Conservation (phyloP, 2,329 filamentous ascomycete genomes). For the Cadophora luteo-olivacea region DNA sequence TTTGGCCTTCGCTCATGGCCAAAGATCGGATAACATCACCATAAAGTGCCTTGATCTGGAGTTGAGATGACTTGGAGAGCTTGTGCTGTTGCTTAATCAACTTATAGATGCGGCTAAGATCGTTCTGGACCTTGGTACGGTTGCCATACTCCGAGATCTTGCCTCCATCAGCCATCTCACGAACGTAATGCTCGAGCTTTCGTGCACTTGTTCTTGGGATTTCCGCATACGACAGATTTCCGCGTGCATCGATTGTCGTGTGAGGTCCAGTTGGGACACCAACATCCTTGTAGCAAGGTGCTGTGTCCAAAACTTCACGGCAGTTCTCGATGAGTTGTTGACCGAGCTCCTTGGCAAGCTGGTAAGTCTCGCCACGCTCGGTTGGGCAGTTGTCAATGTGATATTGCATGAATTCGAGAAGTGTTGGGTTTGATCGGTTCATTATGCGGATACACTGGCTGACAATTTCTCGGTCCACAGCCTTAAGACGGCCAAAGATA, state of each 20-base stretch:
- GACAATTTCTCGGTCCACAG: slow-evolving; percentile 95
- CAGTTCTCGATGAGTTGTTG: slow-evolving; percentile 97
- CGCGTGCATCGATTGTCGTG: slow-evolving; percentile 89
- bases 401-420: slow-evolving; percentile 99
- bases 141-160: slow-evolving; percentile 99
- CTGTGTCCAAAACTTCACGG: slow-evolving; percentile 82
- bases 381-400: slow-evolving; percentile 99
- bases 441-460: slow-evolving; percentile 99
- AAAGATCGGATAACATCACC: slow-evolving; percentile 92
- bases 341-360: slow-evolving; percentile 94
- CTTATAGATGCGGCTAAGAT: slow-evolving; percentile 94
- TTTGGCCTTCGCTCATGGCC: slow-evolving; percentile 97
- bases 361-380: slow-evolving; percentile 95
- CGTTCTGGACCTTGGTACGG: slow-evolving; percentile 96
- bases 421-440: slow-evolving; percentile 95
- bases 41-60: slow-evolving; percentile 96
- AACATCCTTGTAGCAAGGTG: slow-evolving; percentile 96
- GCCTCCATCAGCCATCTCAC: slow-evolving; percentile 97
- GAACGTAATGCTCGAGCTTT: slow-evolving; percentile 98
- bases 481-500: slow-evolving; percentile 93
- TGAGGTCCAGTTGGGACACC: slow-evolving; percentile 88
- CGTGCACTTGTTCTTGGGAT: slow-evolving; percentile 85
- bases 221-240: slow-evolving; percentile 92
- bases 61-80: slow-evolving; percentile 92
- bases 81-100: slow-evolving; percentile 98